phyloP scores from a whole-genome alignment of 768 basidiomycete genomes.

The Pleurotus platypus region DNA sequence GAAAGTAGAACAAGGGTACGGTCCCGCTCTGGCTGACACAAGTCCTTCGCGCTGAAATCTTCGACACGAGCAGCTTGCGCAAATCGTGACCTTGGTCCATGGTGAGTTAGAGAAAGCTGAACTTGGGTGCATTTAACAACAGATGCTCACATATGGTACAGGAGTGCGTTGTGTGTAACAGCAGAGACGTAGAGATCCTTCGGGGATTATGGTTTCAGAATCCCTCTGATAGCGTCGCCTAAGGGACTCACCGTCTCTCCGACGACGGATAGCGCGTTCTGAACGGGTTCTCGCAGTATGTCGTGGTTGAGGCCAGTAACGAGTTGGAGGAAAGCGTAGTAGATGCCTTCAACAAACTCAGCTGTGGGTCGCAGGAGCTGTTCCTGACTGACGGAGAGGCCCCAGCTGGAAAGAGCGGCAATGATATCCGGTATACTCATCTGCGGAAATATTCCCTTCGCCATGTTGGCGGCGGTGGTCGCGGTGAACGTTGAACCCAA shows the following conservation, averaged over 20 bases:
- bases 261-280: slow-evolving; percentile 48
- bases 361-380: slow-evolving; percentile 65
- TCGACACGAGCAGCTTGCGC: slow-evolving; percentile 71
- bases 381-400: slow-evolving; percentile 59
- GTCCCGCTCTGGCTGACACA: slow-evolving; percentile 67
- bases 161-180: slow-evolving; percentile 57
- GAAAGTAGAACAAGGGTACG: slow-evolving; percentile 77
- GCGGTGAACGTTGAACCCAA: not conserved
- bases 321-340: slow-evolving; percentile 68
- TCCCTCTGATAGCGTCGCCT: not conserved
- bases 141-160: slow-evolving; percentile 61
- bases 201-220: slow-evolving; percentile 3
- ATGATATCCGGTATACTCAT: slow-evolving; percentile 66
- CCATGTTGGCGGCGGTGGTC: slow-evolving; percentile 26
- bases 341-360: slow-evolving; percentile 71
- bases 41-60: slow-evolving; percentile 74
- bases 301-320: slow-evolving; percentile 63
- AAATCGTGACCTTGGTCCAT: slow-evolving; percentile 52
- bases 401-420: slow-evolving; percentile 63
- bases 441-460: slow-evolving; percentile 57
- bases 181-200: slow-evolving; percentile 68
- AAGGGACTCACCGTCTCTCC: slow-evolving; percentile 41
- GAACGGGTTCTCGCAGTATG: slow-evolving; percentile 53
- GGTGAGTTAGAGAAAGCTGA: not conserved
- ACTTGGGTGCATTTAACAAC: not conserved